Percentiles rank a stretch among this genome's conserved stretches.
These are phyloP conservation scores for Trametes coccinea DNA, from an alignment of 768 basidiomycete species.

Conservation along the genomic window DNA sequence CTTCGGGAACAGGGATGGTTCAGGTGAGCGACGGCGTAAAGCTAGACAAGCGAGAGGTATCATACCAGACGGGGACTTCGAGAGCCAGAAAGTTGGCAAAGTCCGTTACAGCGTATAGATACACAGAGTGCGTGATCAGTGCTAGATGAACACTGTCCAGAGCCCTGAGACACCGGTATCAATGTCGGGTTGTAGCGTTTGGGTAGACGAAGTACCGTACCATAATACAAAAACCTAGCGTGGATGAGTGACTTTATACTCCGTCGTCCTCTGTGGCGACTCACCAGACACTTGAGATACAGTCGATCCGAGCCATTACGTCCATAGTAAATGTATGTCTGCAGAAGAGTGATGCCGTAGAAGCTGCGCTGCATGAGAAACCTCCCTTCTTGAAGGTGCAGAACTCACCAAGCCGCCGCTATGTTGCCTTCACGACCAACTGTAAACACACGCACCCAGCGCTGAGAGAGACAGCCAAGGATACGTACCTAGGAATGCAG, in stretches of 20 bases:
- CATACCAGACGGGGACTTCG: conserved; percentile 23
- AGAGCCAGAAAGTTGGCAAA: conserved; percentile 24
- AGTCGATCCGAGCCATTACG: conserved; percentile 7
- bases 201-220: background rate
- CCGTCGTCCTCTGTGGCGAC: background rate
- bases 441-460: background rate
- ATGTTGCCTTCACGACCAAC: conserved; percentile 6
- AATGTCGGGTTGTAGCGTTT: too few relatives aligned
- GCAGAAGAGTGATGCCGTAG: conserved; percentile 25
- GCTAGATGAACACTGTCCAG: conserved; percentile 25
- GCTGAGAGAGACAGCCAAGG: background rate
- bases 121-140: conserved; percentile 21
- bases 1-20: conserved; percentile 1
- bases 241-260: background rate
- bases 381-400: too few relatives aligned
- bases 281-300: conserved; percentile 15
- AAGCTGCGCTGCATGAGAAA: conserved; percentile 14
- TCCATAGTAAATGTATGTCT: conserved; percentile 24
- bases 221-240: conserved; percentile 22
- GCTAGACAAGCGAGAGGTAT: background rate
- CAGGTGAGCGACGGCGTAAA: background rate
- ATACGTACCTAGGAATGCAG: conserved; percentile 21
- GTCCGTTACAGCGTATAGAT: conserved; percentile 29
- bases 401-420: conserved; percentile 14
- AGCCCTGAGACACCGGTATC: conserved; percentile 6